phyloP scores from a whole-genome alignment of 306 rosid genomes.

The Cucurbita moschata region DNA sequence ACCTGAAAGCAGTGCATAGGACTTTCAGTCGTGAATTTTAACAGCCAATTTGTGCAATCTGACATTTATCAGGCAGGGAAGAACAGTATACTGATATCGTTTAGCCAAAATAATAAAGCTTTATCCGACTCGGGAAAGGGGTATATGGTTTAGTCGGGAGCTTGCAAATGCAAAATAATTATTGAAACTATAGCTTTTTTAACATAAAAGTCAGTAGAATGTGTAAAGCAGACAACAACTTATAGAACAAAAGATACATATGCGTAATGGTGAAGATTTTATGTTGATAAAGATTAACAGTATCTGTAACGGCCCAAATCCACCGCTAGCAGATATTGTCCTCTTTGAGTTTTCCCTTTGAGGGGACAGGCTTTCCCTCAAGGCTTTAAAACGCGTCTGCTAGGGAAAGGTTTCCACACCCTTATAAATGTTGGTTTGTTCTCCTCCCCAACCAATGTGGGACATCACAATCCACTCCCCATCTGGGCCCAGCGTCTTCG shows the following conservation, averaged over 20 bases:
- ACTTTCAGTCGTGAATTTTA: background rate
- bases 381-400: too few relatives aligned
- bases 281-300: background rate
- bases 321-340: too few relatives aligned
- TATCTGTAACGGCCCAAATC: too few relatives aligned
- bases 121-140: background rate
- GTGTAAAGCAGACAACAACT: background rate
- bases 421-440: too few relatives aligned
- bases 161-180: background rate
- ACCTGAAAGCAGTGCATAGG: conserved; percentile 36
- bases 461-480: too few relatives aligned
- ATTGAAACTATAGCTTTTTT: background rate
- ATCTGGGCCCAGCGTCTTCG: too few relatives aligned
- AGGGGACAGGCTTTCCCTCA: too few relatives aligned
- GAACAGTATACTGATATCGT: background rate
- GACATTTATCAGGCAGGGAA: background rate
- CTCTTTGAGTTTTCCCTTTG: too few relatives aligned
- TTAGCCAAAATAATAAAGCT: background rate
- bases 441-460: too few relatives aligned
- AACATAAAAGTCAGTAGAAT: background rate
- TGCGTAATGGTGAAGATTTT: background rate
- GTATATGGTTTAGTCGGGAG: background rate
- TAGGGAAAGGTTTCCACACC: too few relatives aligned
- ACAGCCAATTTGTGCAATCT: background rate
- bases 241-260: background rate